Conservation (phyloP, 2,329 filamentous ascomycete genomes). For the Neopestalotiopsis rosae region DNA sequence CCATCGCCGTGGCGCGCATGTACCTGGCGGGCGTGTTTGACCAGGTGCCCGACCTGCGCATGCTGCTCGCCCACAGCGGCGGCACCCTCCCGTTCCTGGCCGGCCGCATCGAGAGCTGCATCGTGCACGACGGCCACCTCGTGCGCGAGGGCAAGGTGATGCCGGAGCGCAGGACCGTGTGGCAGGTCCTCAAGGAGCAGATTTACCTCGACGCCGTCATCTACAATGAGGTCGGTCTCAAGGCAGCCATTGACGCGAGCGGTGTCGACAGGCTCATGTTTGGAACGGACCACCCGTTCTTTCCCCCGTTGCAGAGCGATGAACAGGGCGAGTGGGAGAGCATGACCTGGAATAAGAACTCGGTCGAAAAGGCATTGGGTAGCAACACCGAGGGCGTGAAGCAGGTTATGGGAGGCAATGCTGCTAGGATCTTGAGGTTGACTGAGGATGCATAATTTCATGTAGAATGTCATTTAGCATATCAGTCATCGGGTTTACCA, state of each 20-base stretch:
- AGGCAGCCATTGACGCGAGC: conserved; percentile 71
- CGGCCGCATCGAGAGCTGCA: conserved; percentile 86
- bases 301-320: conserved; percentile 72
- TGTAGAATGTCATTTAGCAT: not conserved
- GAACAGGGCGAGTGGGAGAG: conserved; percentile 73
- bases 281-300: conserved; percentile 85
- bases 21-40: conserved; percentile 87
- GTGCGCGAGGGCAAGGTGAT: conserved; percentile 64
- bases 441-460: conserved; percentile 27
- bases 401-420: conserved; percentile 39
- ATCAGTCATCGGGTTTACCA: too few species aligned
- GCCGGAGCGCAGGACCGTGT: conserved; percentile 53
- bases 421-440: conserved; percentile 32
- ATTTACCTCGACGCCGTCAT: conserved; percentile 89
- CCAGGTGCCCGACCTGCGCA: conserved; percentile 68
- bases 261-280: conserved; percentile 77
- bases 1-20: conserved; percentile 88
- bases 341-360: conserved; percentile 60
- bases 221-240: conserved; percentile 76
- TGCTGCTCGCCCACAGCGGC: conserved; percentile 86
- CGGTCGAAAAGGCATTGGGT: conserved; percentile 36
- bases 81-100: conserved; percentile 89
- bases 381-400: conserved; percentile 31
- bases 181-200: conserved; percentile 69
- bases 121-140: conserved; percentile 80